Evolutionary conservation across 129 eudicot species (phyloP).

Genomic region (Cynara cardunculus): DNA sequence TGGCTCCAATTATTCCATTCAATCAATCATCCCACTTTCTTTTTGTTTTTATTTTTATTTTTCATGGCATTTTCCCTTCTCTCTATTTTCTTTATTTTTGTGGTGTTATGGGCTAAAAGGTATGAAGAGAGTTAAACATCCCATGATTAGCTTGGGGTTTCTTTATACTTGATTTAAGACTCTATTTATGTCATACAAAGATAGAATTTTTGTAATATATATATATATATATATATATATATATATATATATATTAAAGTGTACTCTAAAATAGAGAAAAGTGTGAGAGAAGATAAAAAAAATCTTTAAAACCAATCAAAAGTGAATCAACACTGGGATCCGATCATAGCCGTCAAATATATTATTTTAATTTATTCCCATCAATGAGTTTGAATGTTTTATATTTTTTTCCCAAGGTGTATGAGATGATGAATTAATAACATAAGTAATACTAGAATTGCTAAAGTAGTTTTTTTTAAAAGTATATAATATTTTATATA

Average conservation of each 20-base stretch:
- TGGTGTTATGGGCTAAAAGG: neutral
- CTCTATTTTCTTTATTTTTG: neutral
- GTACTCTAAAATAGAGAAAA: neutral
- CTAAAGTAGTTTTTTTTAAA: too few species aligned
- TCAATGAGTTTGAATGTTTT: neutral
- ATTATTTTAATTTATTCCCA: neutral
- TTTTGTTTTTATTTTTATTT: neutral
- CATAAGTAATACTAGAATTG: neutral
- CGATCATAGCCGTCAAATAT: too few species aligned
- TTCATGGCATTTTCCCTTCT: neutral
- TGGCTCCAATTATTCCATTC: slow-evolving; percentile 17
- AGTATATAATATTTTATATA: too few species aligned
- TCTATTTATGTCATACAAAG: too few species aligned
- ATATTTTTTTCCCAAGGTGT: neutral
- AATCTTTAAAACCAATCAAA: neutral
- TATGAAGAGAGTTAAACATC: neutral
- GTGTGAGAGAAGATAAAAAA: neutral
- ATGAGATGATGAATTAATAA: neutral
- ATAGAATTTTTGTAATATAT: neutral
- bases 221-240: too few species aligned
- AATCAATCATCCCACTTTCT: slow-evolving; percentile 24
- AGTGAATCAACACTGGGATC: too few species aligned
- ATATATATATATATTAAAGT: too few species aligned
- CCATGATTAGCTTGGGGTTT: neutral
- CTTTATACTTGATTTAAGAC: neutral